phyloP scores from a whole-genome alignment of 352 stramenopile genomes.

The Phytophthora cryptogea region DNA sequence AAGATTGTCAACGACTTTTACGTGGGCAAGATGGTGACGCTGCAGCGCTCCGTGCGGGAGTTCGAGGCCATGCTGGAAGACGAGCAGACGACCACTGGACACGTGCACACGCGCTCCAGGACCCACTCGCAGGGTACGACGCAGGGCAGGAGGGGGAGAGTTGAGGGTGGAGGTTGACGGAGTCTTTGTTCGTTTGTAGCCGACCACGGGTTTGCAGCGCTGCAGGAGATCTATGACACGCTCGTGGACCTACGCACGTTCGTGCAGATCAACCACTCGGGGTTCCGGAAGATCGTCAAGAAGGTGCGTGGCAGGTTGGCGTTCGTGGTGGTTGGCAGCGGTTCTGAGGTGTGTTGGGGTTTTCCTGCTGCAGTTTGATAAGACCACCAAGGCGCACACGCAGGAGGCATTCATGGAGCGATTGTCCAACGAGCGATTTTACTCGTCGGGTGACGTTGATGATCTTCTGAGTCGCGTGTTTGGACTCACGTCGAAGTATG shows the following conservation, averaged over 20 bases:
- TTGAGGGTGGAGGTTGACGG: background rate
- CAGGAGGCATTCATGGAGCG: slow-evolving; percentile 84
- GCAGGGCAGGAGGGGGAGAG: background rate
- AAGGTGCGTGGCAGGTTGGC: slow-evolving; percentile 50
- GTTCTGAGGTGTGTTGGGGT: background rate
- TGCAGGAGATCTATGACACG: slow-evolving; percentile 91
- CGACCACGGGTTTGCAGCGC: slow-evolving; percentile 76
- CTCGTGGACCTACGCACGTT: slow-evolving; percentile 90
- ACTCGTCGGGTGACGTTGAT: slow-evolving; percentile 79
- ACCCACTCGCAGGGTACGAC: slow-evolving; percentile 63
- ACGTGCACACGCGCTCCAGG: slow-evolving; percentile 70
- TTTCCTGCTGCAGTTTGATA: slow-evolving; percentile 80
- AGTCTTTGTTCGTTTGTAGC: slow-evolving; percentile 16
- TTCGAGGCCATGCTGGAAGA: slow-evolving; percentile 74
- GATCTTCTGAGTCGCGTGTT: slow-evolving; percentile 80
- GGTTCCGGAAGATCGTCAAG: slow-evolving; percentile 94
- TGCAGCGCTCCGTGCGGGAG: slow-evolving; percentile 71
- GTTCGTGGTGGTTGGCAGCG: background rate
- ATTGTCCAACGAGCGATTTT: slow-evolving; percentile 79
- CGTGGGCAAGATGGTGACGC: slow-evolving; percentile 64
- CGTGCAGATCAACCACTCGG: slow-evolving; percentile 92
- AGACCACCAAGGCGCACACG: slow-evolving; percentile 75
- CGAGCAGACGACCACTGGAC: slow-evolving; percentile 72
- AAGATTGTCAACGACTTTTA: slow-evolving; percentile 89
- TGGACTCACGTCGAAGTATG: slow-evolving; percentile 77